phyloP scores from a whole-genome alignment of 805 yeast genomes.

The Maudiozyma barnettii region DNA sequence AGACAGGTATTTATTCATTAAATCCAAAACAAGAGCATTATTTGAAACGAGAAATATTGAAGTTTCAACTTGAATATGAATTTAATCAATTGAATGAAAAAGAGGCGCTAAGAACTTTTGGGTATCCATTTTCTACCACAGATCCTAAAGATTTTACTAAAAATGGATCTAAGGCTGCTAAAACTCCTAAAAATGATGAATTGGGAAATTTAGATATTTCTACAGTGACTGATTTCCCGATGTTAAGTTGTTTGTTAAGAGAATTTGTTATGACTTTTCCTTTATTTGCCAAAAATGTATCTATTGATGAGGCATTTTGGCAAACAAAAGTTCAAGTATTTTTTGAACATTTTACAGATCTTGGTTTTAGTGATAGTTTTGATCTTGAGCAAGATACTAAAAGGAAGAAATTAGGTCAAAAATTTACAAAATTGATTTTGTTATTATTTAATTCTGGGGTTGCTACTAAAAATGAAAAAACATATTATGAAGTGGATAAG shows the following conservation, averaged over 20 bases:
- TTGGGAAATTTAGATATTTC: background rate
- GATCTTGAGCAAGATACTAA: slow-evolving; percentile 74
- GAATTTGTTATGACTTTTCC: slow-evolving; percentile 66
- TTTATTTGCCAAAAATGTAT: slow-evolving; percentile 40
- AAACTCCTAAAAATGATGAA: background rate
- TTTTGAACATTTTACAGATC: slow-evolving; percentile 64
- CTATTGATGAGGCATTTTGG: slow-evolving; percentile 62
- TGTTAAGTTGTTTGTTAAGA: slow-evolving; percentile 55
- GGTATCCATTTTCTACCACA: slow-evolving; percentile 58
- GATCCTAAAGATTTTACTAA: slow-evolving; percentile 31
- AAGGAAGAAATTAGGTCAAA: slow-evolving; percentile 50
- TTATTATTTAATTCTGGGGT: slow-evolving; percentile 70
- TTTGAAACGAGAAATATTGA: slow-evolving; percentile 71
- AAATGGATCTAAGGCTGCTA: background rate
- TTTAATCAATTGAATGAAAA: slow-evolving; percentile 49
- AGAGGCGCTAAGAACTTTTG: slow-evolving; percentile 57
- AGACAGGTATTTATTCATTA: slow-evolving; percentile 14
- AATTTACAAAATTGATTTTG: slow-evolving; percentile 52
- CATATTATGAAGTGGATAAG: slow-evolving; percentile 34
- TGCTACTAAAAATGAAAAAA: slow-evolving; percentile 47
- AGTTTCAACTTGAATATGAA: slow-evolving; percentile 53
- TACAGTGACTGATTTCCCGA: slow-evolving; percentile 44
- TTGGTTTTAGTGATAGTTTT: slow-evolving; percentile 60
- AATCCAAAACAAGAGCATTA: slow-evolving; percentile 74
- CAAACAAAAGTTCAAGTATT: slow-evolving; percentile 68